Percentiles rank a stretch among this genome's conserved stretches.
phyloP scores from a whole-genome alignment of 805 yeast genomes.

The Candida vaughaniae region DNA sequence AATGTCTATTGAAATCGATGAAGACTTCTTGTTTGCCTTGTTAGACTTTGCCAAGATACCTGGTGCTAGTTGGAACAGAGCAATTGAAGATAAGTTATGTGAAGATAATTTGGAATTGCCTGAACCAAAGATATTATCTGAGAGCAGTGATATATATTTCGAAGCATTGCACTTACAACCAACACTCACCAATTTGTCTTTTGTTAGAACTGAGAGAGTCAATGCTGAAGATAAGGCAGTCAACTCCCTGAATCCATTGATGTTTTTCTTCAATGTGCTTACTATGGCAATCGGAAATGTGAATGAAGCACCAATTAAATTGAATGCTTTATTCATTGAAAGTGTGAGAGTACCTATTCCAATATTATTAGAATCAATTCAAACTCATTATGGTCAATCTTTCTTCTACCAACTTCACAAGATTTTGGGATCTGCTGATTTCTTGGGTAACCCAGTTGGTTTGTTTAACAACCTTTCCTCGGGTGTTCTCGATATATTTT shows the following conservation, averaged over 20 bases:
- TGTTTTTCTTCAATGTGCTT: constrained; percentile 77
- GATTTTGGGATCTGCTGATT: constrained; percentile 93
- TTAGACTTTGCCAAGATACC: constrained; percentile 79
- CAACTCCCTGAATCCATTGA: constrained; percentile 57
- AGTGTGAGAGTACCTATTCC: constrained; percentile 86
- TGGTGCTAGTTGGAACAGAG: constrained; percentile 71
- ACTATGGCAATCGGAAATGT: constrained; percentile 98
- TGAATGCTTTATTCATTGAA: constrained; percentile 84
- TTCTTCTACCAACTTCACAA: constrained; percentile 89
- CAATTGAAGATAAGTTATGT: constrained; percentile 50
- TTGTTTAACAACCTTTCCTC: constrained; percentile 89
- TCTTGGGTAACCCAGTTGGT: constrained; percentile 96
- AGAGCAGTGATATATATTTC: constrained; percentile 78
- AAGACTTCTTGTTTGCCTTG: constrained; percentile 81
- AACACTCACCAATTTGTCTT: constrained; percentile 80
- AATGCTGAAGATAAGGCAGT: constrained; percentile 61
- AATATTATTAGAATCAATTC: constrained; percentile 63
- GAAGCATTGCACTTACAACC: constrained; percentile 94
- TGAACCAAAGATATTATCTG: constrained; percentile 55
- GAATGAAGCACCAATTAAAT: constrained; percentile 91
- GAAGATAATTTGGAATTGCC: constrained; percentile 68
- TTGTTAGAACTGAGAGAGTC: constrained; percentile 82
- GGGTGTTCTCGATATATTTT: constrained; percentile 94
- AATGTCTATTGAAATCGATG: constrained; percentile 89
- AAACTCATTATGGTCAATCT: constrained; percentile 88